phyloP scores from a whole-genome alignment of 306 rosid genomes.

The Coriaria nepalensis region DNA sequence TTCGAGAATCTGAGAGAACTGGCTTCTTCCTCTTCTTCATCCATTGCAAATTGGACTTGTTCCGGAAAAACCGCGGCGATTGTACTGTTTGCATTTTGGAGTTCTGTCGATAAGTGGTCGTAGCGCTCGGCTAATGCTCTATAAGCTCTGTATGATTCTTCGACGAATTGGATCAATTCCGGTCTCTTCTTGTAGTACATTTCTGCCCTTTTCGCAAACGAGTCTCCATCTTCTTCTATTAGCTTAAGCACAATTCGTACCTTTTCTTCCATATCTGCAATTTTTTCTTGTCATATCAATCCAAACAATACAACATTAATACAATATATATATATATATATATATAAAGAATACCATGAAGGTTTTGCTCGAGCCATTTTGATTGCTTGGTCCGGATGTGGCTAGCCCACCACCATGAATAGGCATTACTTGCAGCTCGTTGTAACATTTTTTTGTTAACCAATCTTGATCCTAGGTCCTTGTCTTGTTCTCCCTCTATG shows the following conservation, averaged over 20 bases:
- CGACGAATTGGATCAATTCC: conserved; percentile 70
- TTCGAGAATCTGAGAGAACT: conserved; percentile 21
- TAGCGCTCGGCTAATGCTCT: conserved; percentile 88
- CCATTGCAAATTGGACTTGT: conserved; percentile 73
- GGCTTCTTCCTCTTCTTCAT: conserved; percentile 62
- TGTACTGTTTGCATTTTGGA: conserved; percentile 92
- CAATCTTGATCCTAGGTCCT: conserved; percentile 8
- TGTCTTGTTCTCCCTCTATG: background rate
- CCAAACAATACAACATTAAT: background rate
- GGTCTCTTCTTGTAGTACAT: conserved; percentile 96
- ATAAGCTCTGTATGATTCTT: conserved; percentile 71
- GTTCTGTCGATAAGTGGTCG: conserved; percentile 86
- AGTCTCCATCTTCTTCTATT: conserved; percentile 82
- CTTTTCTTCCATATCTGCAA: conserved; percentile 90
- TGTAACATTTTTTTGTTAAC: conserved; percentile 48
- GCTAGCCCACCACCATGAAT: conserved; percentile 99
- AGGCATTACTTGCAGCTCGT: conserved; percentile 98
- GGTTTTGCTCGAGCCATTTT: conserved; percentile 96
- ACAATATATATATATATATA: too few relatives aligned
- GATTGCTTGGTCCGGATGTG: conserved; percentile 98
- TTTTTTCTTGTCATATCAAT: background rate
- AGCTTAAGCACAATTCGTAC: conserved; percentile 43
- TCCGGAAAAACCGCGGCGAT: conserved; percentile 87
- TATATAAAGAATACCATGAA: conserved; percentile 57
- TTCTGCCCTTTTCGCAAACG: conserved; percentile 93